A percentile compares a stretch with the other conserved stretches of the same genome.
Evolutionary conservation across 2,329 filamentous ascomycete genomes (phyloP).

Genomic region (Zymoseptoria pseudotritici): DNA sequence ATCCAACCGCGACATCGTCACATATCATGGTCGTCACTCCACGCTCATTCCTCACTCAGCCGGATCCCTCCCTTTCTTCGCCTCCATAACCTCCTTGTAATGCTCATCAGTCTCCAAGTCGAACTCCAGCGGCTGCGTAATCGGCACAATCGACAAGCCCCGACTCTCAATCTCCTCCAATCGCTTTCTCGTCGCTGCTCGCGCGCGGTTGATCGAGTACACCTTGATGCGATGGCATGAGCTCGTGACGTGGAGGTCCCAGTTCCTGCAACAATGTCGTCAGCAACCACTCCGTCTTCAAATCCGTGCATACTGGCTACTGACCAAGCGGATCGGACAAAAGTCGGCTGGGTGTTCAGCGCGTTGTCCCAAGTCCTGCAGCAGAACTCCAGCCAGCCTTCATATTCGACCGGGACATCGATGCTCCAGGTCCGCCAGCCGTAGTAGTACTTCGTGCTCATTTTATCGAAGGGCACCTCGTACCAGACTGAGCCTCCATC

Average conservation of each 20-base stretch:
- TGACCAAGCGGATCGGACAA: slow-evolving; percentile 37
- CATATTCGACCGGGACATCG: slow-evolving; percentile 51
- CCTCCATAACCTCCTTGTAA: slow-evolving; percentile 38
- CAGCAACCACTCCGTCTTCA: neutral
- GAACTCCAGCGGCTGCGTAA: slow-evolving; percentile 49
- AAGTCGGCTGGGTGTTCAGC: slow-evolving; percentile 41
- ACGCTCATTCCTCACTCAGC: slow-evolving; percentile 29
- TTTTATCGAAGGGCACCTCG: slow-evolving; percentile 50
- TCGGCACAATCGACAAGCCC: slow-evolving; percentile 42
- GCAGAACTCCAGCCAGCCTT: slow-evolving; percentile 41
- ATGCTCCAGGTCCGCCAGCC: slow-evolving; percentile 60
- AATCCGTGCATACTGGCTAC: slow-evolving; percentile 4
- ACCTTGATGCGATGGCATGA: slow-evolving; percentile 54
- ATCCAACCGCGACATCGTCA: too few species aligned
- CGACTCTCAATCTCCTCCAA: slow-evolving; percentile 46
- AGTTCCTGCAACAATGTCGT: slow-evolving; percentile 42
- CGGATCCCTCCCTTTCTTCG: slow-evolving; percentile 36
- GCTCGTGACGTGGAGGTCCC: slow-evolving; percentile 58
- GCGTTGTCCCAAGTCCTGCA: slow-evolving; percentile 40
- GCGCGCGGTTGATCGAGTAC: slow-evolving; percentile 54
- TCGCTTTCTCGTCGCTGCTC: slow-evolving; percentile 41
- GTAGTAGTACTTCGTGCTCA: slow-evolving; percentile 55
- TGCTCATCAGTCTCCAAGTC: slow-evolving; percentile 45
- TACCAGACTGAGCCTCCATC: slow-evolving; percentile 62
- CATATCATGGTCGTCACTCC: too few species aligned